phyloP scores from a whole-genome alignment of 139 green algal genomes.

The Chlorella sorokiniana region DNA sequence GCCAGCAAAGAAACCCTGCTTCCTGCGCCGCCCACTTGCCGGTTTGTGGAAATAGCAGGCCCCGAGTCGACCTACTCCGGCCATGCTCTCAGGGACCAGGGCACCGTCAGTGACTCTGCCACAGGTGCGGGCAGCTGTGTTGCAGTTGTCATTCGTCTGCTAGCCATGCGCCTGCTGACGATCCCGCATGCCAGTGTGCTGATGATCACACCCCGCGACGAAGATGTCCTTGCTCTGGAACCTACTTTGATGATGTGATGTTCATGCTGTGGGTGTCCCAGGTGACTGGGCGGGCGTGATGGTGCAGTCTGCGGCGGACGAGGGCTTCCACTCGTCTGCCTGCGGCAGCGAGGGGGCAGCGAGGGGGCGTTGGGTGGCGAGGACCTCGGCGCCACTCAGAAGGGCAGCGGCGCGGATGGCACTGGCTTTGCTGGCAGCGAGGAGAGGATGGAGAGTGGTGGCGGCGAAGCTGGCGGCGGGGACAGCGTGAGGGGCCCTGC shows the following conservation, averaged over 20 bases:
- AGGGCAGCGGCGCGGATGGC: slow-evolving; percentile 8
- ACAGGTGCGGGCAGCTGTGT: not conserved
- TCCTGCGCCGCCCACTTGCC: too few relatives aligned
- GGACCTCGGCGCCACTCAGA: not conserved
- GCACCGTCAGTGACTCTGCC: not conserved
- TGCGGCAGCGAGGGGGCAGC: not conserved
- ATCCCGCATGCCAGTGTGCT: not conserved
- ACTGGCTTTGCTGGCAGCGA: not conserved
- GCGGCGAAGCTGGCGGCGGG: not conserved
- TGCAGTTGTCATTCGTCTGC: too few relatives aligned
- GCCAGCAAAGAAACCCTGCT: too few relatives aligned
- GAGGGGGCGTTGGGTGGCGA: not conserved
- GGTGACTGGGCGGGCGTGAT: slow-evolving; percentile 25
- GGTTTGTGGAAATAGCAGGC: not conserved
- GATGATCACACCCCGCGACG: not conserved
- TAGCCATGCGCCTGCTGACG: not conserved
- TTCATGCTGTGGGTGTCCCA: not conserved
- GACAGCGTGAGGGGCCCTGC: not conserved
- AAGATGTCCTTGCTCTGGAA: not conserved
- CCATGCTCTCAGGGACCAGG: not conserved
- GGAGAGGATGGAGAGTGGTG: not conserved
- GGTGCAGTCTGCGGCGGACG: slow-evolving; percentile 15
- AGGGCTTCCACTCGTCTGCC: not conserved
- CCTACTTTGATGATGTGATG: not conserved
- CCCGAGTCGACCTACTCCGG: not conserved